Base-by-base conservation (phyloP, 805 yeast genomes). In the Teunomyces atbi region DNA sequence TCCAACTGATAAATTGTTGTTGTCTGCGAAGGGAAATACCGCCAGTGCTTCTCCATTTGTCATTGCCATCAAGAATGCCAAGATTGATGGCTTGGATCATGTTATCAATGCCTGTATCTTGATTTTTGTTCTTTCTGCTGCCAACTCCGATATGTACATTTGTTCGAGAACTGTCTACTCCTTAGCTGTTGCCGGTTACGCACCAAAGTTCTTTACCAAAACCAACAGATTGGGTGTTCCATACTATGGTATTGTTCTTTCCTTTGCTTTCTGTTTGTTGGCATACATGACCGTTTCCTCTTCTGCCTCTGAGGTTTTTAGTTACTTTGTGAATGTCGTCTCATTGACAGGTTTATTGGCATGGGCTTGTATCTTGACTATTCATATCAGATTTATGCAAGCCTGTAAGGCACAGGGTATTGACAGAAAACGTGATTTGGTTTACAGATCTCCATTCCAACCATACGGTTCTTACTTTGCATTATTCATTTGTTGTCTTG, bases 41-140 rank as follows among this genome's bases (percentile, higher is more conserved):
- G 89, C 91, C 2, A 76, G 84, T 34, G 90, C 92, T 16, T 85
- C 94, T 12, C 96, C 96, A 33, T 88, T 87, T 58, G 91, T 87
- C 44, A 83, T 87, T 58, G 96, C 96, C 41, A 83, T 88, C 58
- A 77, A 77, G 51, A 78, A 77, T 54, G 86, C 89, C 13, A 64
- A 74, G 15, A 86, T 88, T 51, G 57, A 62, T 6, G 91, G 81
- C 0, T 69, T 89, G 51, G 90, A 90, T 32, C 86, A 84, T 54
- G 76, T 89, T 41, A 73, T 89, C 58, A 89, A 89, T 62, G 92
- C 84, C 2, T 82, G 88, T 62, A 84, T 89, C 54, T 66, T 89
- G 59, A 66, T 86, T 34, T 85, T 87, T 52, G 90, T 88, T 48
- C 78, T 87, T 61, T 85, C 92, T 8, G 95, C 95, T 39, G 83